These are phyloP conservation scores for Fusarium temperatum DNA, from an alignment of 2,329 filamentous ascomycete species.

Conservation along the genomic window DNA sequence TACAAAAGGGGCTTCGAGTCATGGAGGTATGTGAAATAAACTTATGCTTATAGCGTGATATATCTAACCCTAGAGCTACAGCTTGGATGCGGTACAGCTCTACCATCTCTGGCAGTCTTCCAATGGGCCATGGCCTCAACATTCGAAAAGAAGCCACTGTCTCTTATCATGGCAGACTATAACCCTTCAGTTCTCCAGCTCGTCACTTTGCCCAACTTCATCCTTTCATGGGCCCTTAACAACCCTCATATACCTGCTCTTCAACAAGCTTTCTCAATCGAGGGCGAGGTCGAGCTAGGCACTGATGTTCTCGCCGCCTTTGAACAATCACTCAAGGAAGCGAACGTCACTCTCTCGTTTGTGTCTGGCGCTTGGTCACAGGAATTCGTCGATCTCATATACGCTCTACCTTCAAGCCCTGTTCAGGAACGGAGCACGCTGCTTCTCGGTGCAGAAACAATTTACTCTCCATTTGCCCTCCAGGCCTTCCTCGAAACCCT, in stretches of 20 bases:
- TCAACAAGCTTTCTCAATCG: conserved; percentile 57
- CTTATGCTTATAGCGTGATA: not conserved
- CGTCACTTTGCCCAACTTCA: conserved; percentile 80
- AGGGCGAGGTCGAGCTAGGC: conserved; percentile 72
- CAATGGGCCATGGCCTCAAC: conserved; percentile 59
- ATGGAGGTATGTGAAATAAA: conserved; percentile 60
- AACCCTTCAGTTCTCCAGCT: conserved; percentile 80
- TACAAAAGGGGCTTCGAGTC: conserved; percentile 52
- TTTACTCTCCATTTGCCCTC: conserved; percentile 80
- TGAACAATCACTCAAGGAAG: conserved; percentile 57
- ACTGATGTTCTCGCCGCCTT: conserved; percentile 68
- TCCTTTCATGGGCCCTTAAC: conserved; percentile 73
- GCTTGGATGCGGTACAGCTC: conserved; percentile 81
- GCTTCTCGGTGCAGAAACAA: conserved; percentile 81
- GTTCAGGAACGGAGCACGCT: conserved; percentile 50
- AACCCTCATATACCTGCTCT: conserved; percentile 51
- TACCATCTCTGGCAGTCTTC: conserved; percentile 77
- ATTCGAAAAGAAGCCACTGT: conserved; percentile 50
- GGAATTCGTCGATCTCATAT: conserved; percentile 69
- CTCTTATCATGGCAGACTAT: conserved; percentile 79
- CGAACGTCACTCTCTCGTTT: conserved; percentile 68
- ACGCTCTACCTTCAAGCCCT: conserved; percentile 39
- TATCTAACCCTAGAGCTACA: conserved; percentile 47
- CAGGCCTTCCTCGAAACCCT: conserved; percentile 74
- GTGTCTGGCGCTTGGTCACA: conserved; percentile 80